Conservation (phyloP, 495 filamentous ascomycete species). For the Aspergillus nanangensis region DNA sequence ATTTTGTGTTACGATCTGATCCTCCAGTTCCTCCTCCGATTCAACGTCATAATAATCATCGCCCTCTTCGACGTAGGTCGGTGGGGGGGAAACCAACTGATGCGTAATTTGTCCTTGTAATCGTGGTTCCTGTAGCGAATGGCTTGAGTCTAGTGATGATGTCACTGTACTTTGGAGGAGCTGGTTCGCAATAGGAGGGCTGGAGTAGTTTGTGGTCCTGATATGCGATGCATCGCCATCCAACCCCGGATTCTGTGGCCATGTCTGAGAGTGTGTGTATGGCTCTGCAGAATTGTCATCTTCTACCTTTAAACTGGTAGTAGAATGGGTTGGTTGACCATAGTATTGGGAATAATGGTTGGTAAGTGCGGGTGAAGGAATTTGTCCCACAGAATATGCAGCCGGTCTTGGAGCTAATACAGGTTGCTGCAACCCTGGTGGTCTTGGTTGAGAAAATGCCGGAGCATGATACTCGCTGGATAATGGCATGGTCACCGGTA, state of each 20-base stretch:
- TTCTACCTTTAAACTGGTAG: too few relatives aligned
- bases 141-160: not conserved
- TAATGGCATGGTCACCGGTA: conserved; percentile 13
- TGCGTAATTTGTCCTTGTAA: not conserved
- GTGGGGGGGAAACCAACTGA: conserved; percentile 6
- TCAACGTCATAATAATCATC: conserved; percentile 61
- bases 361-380: conserved; percentile 1
- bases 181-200: not conserved
- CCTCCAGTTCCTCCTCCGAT: conserved; percentile 63
- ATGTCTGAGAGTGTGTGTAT: too few relatives aligned
- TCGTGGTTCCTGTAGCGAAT: conserved; percentile 8
- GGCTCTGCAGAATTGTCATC: too few relatives aligned
- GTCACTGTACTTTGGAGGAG: not conserved
- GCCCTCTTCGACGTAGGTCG: conserved; percentile 43
- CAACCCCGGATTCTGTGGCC: not conserved
- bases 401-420: conserved; percentile 31
- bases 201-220: not conserved
- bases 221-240: not conserved
- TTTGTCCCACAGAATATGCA: conserved; percentile 12
- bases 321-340: too few relatives aligned
- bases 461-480: conserved; percentile 16
- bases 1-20: conserved; percentile 52
- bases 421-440: conserved; percentile 26
- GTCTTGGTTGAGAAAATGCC: conserved; percentile 28
- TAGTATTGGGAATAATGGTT: too few relatives aligned